Conservation (phyloP, 305 asterid species). For the Withania somnifera region DNA sequence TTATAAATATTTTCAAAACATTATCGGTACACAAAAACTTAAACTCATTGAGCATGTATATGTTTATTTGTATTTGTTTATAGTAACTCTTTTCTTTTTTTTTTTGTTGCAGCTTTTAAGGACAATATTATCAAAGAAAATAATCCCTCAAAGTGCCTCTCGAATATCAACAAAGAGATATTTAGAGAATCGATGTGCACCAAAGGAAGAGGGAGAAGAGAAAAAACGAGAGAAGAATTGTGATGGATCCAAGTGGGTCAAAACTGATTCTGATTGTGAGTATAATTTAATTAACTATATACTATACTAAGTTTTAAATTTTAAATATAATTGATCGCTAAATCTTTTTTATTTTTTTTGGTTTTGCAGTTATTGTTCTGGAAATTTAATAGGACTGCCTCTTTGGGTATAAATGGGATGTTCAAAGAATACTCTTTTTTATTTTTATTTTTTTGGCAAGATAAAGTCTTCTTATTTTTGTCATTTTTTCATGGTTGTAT, state of each 20-base stretch:
- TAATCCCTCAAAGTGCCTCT: constrained; percentile 36
- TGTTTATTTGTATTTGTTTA: too few relatives aligned
- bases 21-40: too few relatives aligned
- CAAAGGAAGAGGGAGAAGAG: constrained; percentile 28
- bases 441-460: neutral
- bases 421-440: neutral
- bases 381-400: constrained; percentile 45
- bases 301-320: neutral
- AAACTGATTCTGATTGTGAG: constrained; percentile 85
- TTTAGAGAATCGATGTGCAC: constrained; percentile 22
- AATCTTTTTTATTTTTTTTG: neutral
- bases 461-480: constrained; percentile 5
- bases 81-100: neutral
- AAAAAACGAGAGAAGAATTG: constrained; percentile 11
- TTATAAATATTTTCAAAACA: too few relatives aligned
- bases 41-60: too few relatives aligned
- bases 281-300: neutral
- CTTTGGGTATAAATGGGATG: neutral
- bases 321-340: neutral
- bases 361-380: constrained; percentile 69
- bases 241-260: constrained; percentile 65
- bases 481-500: constrained; percentile 52
- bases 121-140: constrained; percentile 60
- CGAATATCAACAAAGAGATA: constrained; percentile 43
- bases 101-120: constrained; percentile 49